A percentile compares a stretch with the other conserved stretches of the same genome.
Evolutionary conservation across 106 monocot species (phyloP).

Genomic region (Dioscorea alata): DNA sequence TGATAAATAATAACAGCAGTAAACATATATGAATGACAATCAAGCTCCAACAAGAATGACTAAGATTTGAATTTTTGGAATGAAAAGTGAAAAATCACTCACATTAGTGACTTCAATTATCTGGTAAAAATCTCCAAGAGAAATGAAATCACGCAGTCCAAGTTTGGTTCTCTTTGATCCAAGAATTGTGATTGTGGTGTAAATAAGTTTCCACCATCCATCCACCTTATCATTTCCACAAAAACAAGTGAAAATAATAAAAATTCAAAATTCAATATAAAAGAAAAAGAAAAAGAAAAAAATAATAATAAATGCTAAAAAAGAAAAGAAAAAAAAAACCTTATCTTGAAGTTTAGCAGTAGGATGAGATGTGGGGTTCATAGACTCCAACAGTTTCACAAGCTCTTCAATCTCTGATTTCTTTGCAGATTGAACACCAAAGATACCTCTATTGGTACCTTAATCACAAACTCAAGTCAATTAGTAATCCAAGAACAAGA

Average conservation of each 20-base stretch:
- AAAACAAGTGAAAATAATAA: neutral
- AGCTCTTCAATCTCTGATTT: slow-evolving; percentile 58
- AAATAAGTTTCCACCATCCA: slow-evolving; percentile 82
- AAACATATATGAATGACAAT: too few species aligned
- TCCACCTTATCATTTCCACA: slow-evolving; percentile 36
- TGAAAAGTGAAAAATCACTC: neutral
- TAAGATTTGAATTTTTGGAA: neutral
- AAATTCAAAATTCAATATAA: neutral
- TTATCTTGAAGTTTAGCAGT: slow-evolving; percentile 50
- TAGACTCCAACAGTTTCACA: slow-evolving; percentile 58
- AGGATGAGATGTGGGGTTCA: slow-evolving; percentile 65
- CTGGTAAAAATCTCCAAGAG: slow-evolving; percentile 81
- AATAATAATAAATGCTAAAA: neutral
- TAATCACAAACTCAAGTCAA: slow-evolving; percentile 2
- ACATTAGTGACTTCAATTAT: slow-evolving; percentile 68
- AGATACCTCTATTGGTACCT: slow-evolving; percentile 79
- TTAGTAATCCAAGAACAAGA: neutral
- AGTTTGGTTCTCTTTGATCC: slow-evolving; percentile 84
- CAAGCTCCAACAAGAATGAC: neutral
- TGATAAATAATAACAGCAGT: too few species aligned
- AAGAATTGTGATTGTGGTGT: slow-evolving; percentile 78
- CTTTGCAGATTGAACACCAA: slow-evolving; percentile 62
- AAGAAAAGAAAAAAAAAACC: slow-evolving; percentile 21
- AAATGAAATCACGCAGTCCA: slow-evolving; percentile 73
- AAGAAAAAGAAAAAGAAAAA: neutral